Base-by-base conservation (phyloP, 2,329 filamentous ascomycete species). In the Sporothrix mexicana region DNA sequence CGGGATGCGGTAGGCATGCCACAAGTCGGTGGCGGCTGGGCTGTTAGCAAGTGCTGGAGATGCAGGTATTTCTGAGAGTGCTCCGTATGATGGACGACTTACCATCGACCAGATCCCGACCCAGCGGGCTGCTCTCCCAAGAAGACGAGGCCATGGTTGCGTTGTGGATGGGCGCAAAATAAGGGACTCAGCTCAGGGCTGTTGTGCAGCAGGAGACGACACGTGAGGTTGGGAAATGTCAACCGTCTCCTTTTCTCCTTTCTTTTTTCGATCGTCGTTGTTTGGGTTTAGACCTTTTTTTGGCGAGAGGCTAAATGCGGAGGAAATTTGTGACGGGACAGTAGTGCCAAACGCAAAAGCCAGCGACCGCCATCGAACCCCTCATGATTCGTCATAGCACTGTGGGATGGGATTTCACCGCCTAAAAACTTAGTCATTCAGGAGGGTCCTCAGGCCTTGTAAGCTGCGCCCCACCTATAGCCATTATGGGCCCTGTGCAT, bases 1-100 rank as follows among this genome's bases (percentile, higher is more conserved):
- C 0, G 82, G 80, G 17, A 84, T 83, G 25, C 85, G 83, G 74
- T 86, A 80, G 68, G 78, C 74, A 75, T 87, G 85, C 85, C 85
- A 87, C 10, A 81, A 73, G 64, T 84, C 83, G 12, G 85, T 72
- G 59, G 71, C 72, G 8, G 62, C 78, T 79, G 72, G 0, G 2
- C 15, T 41, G 68, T 73, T n/a, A 74, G 73, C 49, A 17, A 15
- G 43, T 2, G n/a, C 51, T 49, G 36, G 4, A 43, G 49, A 25
- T 3, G 12, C 64, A 53, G 47, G 5, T 30, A 30, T 30, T 5
- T 30, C 30, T 30, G 30, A 5, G 30, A 30, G 30, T 30, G 5
- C 5, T 2, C 5, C n/a, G n/a, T n/a, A n/a, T n/a, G n/a, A 30
- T 30, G 30, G 30, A 30, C 30, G 30, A 8, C 55, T 62, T 62